Base-by-base conservation (phyloP, 2,329 filamentous ascomycete genomes). In the Colletotrichum sp. region DNA sequence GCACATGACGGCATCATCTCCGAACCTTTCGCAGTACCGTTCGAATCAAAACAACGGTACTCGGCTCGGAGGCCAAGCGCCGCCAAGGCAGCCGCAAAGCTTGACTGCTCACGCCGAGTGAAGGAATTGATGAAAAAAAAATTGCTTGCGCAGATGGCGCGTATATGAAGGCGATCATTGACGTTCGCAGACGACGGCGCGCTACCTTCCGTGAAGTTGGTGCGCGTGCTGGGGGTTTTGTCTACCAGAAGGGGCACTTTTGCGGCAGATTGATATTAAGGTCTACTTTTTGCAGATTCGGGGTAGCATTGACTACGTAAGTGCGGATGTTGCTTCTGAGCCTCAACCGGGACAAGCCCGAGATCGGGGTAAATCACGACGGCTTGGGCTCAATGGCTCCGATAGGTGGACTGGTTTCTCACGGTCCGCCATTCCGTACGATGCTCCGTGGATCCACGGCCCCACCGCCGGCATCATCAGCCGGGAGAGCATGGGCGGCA, bases 21-120 rank as follows among this genome's bases (percentile, higher is more conserved):
- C 28, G 30, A 19, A 39, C 16, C 22, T 25, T 5, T 28, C 11
- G 5, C 15, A 9, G 22, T 27, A 27, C 22, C 13, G 13, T 16
- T 5, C 27, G 1, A 12, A 2, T n/a, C 11, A 1, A 39, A 19
- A 1, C 2, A 7, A 3, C 12, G 8, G 8, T n/a, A n/a, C n/a
- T 16, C 27, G 8, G 8, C 9, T 9, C 28, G 9, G 22, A 55
- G 16, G n/a, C 34, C 13, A 52, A 68, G 57, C 13, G 4, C 22
- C 15, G 55, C 61, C 72, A 63, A 60, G 55, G 55, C 39, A 75
- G 70, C 64, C 70, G 70, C 69, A 72, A 72, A 59, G 69, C 69
- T 68, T 72, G 25, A 44, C 11, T 15, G 5, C 32, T 4, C 25
- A 13, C 19, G 8, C 36, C 69, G 27, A 28, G 19, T 4, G 25